Evolutionary conservation across 2,329 filamentous ascomycete species (phyloP), one percentile per base, ranked within the genome.

Genomic region (Xylaria arbuscula): DNA sequence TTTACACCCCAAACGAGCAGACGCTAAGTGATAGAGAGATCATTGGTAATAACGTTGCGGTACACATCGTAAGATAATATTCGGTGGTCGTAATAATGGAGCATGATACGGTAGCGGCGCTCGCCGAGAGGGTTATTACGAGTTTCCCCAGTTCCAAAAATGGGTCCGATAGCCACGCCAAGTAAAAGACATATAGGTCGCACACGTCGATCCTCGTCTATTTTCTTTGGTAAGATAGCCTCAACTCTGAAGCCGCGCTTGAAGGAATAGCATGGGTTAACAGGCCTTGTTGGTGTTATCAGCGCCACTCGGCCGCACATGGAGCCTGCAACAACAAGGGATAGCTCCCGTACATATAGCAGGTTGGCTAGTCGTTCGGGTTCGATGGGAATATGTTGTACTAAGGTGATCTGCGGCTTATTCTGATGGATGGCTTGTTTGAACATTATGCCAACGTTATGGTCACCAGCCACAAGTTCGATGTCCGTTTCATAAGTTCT

Each of bases 31-130:
- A 79, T 59, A 4, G 59, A 72, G 28, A 81, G 72, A 38, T 68
- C 72, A 59, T 76, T 73, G 17, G 70, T 76, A 77, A 72, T 66
- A 48, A 78, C 77, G 53, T 82, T 79, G 32, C 85, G 81, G 53
- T 80, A 83, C 62, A 93, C 78, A 77, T 93, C 89, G 80, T 93
- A 94, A 67, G 86, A 90, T 71, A 93, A 76, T 34, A 94, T 85
- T 1, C 87, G 86, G 73, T 92, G 89, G 78, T 93, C 89, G 66
- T 86, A 85, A 76, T 91, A 94, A 77, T 92, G 89, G 78, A 94
- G 80, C 77, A 95, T 86, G 66, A 95, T 72, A 42, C 75, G 76
- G 84, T 90, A 94, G 66, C 87, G 83, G 70, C 83, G 82, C 67
- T 82, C 78, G 38, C 76, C 69, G 8, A 74, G 68, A 62, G 74